Base-by-base conservation (phyloP, 2,329 filamentous ascomycete species). In the Scedosporium apiospermum region DNA sequence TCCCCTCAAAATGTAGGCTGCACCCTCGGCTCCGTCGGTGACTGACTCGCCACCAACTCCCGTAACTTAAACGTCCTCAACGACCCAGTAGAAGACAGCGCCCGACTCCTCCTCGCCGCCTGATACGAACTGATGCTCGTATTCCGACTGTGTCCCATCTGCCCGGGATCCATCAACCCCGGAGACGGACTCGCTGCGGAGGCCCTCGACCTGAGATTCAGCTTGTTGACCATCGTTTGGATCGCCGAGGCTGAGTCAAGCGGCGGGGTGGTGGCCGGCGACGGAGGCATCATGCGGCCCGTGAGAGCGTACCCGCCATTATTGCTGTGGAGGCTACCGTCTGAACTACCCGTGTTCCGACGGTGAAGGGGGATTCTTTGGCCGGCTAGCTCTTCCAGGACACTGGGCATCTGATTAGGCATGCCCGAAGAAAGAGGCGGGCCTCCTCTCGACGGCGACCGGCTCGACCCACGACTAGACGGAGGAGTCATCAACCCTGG, bases 381-480 rank as follows among this genome's bases (percentile, higher is more conserved):
- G 16, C 55, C 16, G 59, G 55, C 60, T 1, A 63, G 60, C n/a
- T 64, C 65, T 53, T 64, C 65, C 0, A 57, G 57, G 4, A 63
- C 26, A 1, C 62, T 64, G 10, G 61, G 65, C 2, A 53, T 18
- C 14, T 53, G 55, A 5, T 9, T 66, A 66, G 1, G 65, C 64
- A 41, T 66, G 66, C 2, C 67, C 64, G 12, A 68, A 58, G 16
- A 66, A 67, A 55, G 64, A 60, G 46, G 67, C 62, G 4, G 62
- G 7, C 42, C 66, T 57, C 63, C 65, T 57, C 58, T 62, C 44
- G 57, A 46, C 42, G 70, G 69, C 5, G 71, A 71, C 3, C 68
- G 67, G 63, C 71, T 74, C 1, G 71, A 71, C 1, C 67, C 71
- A 10, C 71, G 66, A 58, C 72, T 75, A 1, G 71, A 71, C 3